Percentiles rank a stretch among this genome's conserved stretches.
Evolutionary conservation across 2,329 filamentous ascomycete genomes (phyloP).

Genomic region (Metarhizium brunneum): DNA sequence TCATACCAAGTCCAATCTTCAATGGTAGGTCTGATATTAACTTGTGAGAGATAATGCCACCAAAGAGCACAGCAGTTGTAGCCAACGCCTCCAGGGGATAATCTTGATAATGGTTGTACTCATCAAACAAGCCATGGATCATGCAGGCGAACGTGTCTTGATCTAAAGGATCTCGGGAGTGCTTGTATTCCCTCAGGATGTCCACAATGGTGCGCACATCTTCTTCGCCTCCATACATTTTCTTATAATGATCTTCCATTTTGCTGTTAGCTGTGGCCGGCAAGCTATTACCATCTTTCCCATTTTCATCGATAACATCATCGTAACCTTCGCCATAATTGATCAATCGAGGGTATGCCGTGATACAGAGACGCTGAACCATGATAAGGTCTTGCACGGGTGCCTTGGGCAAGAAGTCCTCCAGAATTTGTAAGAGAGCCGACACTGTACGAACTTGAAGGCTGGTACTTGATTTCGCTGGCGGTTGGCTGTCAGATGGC

Average conservation of each 20-base stretch:
- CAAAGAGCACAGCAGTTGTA: slow-evolving; percentile 92
- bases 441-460: slow-evolving; percentile 81
- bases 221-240: slow-evolving; percentile 90
- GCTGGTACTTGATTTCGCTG: slow-evolving; percentile 55
- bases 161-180: slow-evolving; percentile 71
- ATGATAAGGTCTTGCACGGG: slow-evolving; percentile 61
- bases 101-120: slow-evolving; percentile 90
- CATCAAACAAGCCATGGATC: slow-evolving; percentile 95
- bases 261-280: slow-evolving; percentile 71
- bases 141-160: slow-evolving; percentile 97
- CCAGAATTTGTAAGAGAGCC: slow-evolving; percentile 68
- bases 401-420: slow-evolving; percentile 54
- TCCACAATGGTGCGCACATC: slow-evolving; percentile 80
- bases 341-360: slow-evolving; percentile 86
- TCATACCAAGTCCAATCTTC: slow-evolving; percentile 93
- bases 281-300: slow-evolving; percentile 70
- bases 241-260: slow-evolving; percentile 97
- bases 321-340: slow-evolving; percentile 93
- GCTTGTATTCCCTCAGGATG: slow-evolving; percentile 78
- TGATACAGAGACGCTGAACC: slow-evolving; percentile 81
- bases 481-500: slow-evolving; percentile 49
- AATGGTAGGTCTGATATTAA: slow-evolving; percentile 83
- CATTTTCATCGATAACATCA: slow-evolving; percentile 81
- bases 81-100: slow-evolving; percentile 95
- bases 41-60: slow-evolving; percentile 90